These are phyloP conservation scores for Centella asiatica DNA, from an alignment of 129 eudicot genomes.

Conservation along the genomic window DNA sequence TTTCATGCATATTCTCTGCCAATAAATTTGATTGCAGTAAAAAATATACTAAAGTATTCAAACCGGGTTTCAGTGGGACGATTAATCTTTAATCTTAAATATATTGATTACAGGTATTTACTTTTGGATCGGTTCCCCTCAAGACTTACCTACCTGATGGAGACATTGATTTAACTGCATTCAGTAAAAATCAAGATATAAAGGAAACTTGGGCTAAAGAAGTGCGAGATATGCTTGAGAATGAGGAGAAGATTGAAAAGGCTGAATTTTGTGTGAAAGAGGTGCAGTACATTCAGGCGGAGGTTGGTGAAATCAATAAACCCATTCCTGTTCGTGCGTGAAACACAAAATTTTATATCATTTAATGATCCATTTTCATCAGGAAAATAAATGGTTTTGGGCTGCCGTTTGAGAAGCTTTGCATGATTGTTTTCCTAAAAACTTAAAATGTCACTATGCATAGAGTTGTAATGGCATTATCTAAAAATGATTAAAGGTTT, in stretches of 20 bases:
- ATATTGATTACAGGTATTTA: constrained; percentile 10
- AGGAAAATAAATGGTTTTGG: neutral
- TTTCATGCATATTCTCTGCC: neutral
- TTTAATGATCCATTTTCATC: neutral
- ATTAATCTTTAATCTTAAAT: neutral
- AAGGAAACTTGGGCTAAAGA: constrained; percentile 19
- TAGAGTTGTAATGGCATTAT: neutral
- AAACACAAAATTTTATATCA: neutral
- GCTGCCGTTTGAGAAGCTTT: neutral
- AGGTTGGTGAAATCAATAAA: constrained; percentile 14
- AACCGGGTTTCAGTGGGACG: neutral
- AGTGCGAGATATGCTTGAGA: constrained; percentile 14
- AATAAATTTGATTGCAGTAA: neutral
- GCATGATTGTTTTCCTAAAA: neutral
- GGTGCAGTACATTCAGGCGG: constrained; percentile 30
- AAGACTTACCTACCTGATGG: constrained; percentile 31
- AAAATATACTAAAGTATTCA: neutral
- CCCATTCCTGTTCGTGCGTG: neutral
- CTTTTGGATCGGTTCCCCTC: constrained; percentile 29
- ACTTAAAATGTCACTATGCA: neutral
- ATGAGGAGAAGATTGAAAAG: constrained; percentile 19
- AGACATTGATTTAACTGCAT: constrained; percentile 28
- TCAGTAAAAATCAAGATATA: constrained; percentile 8
- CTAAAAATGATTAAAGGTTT: neutral
- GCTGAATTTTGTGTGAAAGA: constrained; percentile 26